Evolutionary conservation across 1,139 yeast genomes (phyloP).

Genomic region (Protomyces inouyei): DNA sequence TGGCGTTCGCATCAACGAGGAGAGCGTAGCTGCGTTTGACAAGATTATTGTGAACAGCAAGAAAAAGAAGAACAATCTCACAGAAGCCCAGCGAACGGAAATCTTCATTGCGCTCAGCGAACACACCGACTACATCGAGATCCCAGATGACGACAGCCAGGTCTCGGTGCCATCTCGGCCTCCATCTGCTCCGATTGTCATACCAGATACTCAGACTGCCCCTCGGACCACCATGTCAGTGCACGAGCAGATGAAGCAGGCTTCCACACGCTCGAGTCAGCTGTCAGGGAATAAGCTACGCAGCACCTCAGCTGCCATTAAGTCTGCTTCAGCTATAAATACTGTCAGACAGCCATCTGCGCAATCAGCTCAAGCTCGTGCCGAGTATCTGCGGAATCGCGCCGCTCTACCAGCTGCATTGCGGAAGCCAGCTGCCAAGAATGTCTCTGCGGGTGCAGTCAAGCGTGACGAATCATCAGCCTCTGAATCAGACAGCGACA

Average conservation of each 20-base stretch:
- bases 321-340: background rate
- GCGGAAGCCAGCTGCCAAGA: conserved; percentile 16
- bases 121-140: conserved; percentile 17
- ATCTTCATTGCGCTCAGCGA: conserved; percentile 31
- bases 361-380: conserved; percentile 15
- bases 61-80: conserved; percentile 50
- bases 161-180: background rate
- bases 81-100: conserved; percentile 34
- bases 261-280: background rate
- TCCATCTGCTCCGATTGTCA: background rate
- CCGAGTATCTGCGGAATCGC: conserved; percentile 11
- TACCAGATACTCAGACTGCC: background rate
- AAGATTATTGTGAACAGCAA: conserved; percentile 63
- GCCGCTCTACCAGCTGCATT: conserved; percentile 16
- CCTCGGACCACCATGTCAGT: conserved; percentile 1
- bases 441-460: conserved; percentile 20
- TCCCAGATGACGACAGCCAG: conserved; percentile 7
- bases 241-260: conserved; percentile 11
- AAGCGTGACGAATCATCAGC: conserved; percentile 21
- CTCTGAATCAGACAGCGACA: conserved; percentile 27
- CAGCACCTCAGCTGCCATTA: background rate
- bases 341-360: background rate
- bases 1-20: conserved; percentile 47
- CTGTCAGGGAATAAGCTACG: conserved; percentile 2
- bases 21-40: conserved; percentile 52